These are phyloP conservation scores for Suhomyces anneliseae DNA, from an alignment of 1,139 yeast species.

Conservation along the genomic window DNA sequence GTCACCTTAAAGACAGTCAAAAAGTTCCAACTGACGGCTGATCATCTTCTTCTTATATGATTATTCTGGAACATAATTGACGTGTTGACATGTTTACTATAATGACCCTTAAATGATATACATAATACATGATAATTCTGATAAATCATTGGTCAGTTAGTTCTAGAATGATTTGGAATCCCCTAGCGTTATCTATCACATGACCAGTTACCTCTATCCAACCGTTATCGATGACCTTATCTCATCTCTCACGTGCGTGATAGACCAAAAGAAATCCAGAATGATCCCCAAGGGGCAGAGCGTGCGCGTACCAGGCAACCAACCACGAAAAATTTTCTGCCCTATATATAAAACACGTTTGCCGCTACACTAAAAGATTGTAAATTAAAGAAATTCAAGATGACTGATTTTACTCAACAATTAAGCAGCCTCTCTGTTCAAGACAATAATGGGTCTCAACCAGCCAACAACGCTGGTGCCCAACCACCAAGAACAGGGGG, in stretches of 20 bases:
- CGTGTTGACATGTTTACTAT: no score
- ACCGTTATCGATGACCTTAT: slow-evolving; percentile 4
- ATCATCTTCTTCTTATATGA: no score
- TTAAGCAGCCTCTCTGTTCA: slow-evolving; percentile 46
- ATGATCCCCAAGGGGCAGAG: neutral
- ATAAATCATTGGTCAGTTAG: no score
- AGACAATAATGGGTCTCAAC: slow-evolving; percentile 16
- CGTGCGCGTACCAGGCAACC: slow-evolving; percentile 11
- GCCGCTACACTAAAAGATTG: slow-evolving; percentile 3
- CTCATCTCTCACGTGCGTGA: slow-evolving; percentile 7
- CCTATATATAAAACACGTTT: slow-evolving; percentile 6
- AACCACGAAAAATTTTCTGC: slow-evolving; percentile 10
- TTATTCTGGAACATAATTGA: no score
- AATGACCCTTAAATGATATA: no score
- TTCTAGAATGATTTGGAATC: no score
- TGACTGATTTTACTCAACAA: slow-evolving; percentile 46
- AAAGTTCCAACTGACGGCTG: no score
- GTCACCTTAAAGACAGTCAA: no score
- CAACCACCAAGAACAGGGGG: slow-evolving; percentile 8
- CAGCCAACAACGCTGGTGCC: slow-evolving; percentile 11
- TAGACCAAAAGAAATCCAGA: slow-evolving; percentile 4
- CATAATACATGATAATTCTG: no score
- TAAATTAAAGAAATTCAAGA: slow-evolving; percentile 13
- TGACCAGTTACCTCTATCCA: neutral
- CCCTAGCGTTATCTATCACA: neutral